Base-by-base conservation (phyloP, 2,329 filamentous ascomycete species). In the Venturia nashicola region DNA sequence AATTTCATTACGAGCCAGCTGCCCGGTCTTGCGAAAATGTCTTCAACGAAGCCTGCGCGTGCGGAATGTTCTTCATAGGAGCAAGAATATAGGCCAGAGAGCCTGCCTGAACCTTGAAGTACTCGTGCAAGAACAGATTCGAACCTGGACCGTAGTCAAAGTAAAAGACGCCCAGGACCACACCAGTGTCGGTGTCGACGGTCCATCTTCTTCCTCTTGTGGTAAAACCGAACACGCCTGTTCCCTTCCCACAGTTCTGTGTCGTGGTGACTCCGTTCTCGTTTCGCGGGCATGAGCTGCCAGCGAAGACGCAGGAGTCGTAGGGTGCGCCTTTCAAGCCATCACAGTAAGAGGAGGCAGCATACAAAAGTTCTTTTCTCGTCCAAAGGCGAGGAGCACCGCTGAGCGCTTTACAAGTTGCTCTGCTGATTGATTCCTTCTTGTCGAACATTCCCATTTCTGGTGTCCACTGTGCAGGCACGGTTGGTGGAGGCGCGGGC, bases 181-280 rank as follows among this genome's bases (percentile, higher is more conserved):
- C 63, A 2, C 60, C 63, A 6, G 63, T 65, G 46, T 63, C 42
- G 20, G 61, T 65, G 59, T 65, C 63, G 23, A 48, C 63, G 1
- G 64, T 59, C 59, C 59, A 65, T 36, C 63, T 40, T 57, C 63
- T 42, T 39, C 48, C 48, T 48, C 36, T 51, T 9, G 32, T 34
- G 16, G 44, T 34, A 23, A 59, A 65, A 14, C 59, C 63, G 32
- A 65, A 65, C 11, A 51, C 64, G 6, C 63, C 63, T n/a, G 60
- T 57, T 20, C 63, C 63, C 14, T 55, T 60, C 4, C 60, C 63
- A 20, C 60, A 65, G 16, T 55, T 44, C 9, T 27, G 27, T 12
- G 63, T 64, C 9, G 63, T 65, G 14, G 44, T 48, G 36, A 65
- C 63, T 16, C 63, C 63, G 23, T 65, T 65, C 39, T 65, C 63